Percentiles rank a stretch among this genome's conserved stretches.
Conservation (phyloP, 164 flowering plant species). For the Tetracentron sinense region DNA sequence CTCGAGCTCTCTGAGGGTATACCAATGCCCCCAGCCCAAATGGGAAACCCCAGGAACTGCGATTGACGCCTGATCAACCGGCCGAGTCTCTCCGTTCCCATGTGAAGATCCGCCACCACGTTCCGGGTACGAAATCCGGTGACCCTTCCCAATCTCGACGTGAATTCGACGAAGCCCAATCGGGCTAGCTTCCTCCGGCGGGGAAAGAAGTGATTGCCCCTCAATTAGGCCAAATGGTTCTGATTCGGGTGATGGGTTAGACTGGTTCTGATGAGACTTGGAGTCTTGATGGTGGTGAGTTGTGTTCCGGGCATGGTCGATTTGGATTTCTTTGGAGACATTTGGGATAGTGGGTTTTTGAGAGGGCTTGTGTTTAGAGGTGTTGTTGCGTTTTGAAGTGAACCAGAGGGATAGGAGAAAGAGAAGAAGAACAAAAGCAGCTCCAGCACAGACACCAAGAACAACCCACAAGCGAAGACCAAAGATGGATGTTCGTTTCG, state of each 20-base stretch:
- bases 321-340: slow-evolving; percentile 25
- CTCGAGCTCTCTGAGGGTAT: slow-evolving; percentile 26
- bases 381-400: slow-evolving; percentile 14
- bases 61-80: slow-evolving; percentile 10
- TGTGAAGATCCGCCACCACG: slow-evolving; percentile 8
- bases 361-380: slow-evolving; percentile 2
- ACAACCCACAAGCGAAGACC: slow-evolving; percentile 24
- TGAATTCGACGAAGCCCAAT: slow-evolving; percentile 12
- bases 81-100: slow-evolving; percentile 6
- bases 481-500: slow-evolving; percentile 17
- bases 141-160: slow-evolving; percentile 16
- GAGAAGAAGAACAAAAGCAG: slow-evolving; percentile 19
- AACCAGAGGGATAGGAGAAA: slow-evolving; percentile 20
- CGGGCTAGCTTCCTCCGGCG: not conserved
- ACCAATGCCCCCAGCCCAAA: slow-evolving; percentile 31
- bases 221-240: not conserved
- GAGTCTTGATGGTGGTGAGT: not conserved
- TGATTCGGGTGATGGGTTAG: slow-evolving; percentile 6
- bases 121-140: slow-evolving; percentile 3
- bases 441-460: slow-evolving; percentile 17
- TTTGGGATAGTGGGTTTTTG: slow-evolving; percentile 7
- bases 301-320: slow-evolving; percentile 10
- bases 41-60: slow-evolving; percentile 25
- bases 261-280: not conserved
- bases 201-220: not conserved